Evolutionary conservation across 2,329 filamentous ascomycete genomes (phyloP).

Genomic region (Colletotrichum musicola): DNA sequence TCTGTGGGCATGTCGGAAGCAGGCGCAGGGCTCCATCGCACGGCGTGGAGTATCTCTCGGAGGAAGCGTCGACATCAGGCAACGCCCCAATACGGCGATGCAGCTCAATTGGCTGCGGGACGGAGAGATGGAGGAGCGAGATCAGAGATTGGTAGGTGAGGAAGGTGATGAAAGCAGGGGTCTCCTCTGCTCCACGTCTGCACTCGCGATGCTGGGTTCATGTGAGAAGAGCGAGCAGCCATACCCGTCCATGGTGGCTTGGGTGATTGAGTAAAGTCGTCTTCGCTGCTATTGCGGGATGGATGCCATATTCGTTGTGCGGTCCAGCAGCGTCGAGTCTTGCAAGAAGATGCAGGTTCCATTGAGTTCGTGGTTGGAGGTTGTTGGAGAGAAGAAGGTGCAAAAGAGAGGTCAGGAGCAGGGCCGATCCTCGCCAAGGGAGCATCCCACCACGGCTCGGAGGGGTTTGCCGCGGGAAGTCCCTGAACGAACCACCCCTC

Average conservation of each 20-base stretch:
- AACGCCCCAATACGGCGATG: constrained; percentile 1
- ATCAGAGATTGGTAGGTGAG: constrained; percentile 15
- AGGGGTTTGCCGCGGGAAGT: constrained; percentile 26
- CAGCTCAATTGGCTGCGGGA: constrained; percentile 12
- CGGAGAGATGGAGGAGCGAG: neutral
- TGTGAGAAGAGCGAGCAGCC: neutral
- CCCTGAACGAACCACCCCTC: constrained; percentile 28
- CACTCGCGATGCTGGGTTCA: neutral
- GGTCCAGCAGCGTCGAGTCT: neutral
- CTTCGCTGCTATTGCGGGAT: too few relatives aligned
- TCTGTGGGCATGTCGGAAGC: neutral
- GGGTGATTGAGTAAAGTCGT: neutral
- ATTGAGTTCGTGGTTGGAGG: too few relatives aligned
- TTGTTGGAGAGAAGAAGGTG: neutral
- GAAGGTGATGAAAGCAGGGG: neutral
- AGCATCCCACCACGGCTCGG: constrained; percentile 22
- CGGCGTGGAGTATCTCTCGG: neutral
- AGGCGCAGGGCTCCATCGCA: neutral
- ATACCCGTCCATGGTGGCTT: neutral
- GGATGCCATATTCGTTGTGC: neutral
- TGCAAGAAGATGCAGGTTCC: neutral
- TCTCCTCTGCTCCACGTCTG: constrained; percentile 1
- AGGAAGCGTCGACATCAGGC: constrained; percentile 10
- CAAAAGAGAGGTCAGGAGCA: neutral
- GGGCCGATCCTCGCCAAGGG: constrained; percentile 27